Evolutionary conservation across 805 yeast species (phyloP).

Genomic region (Candida suzukii): DNA sequence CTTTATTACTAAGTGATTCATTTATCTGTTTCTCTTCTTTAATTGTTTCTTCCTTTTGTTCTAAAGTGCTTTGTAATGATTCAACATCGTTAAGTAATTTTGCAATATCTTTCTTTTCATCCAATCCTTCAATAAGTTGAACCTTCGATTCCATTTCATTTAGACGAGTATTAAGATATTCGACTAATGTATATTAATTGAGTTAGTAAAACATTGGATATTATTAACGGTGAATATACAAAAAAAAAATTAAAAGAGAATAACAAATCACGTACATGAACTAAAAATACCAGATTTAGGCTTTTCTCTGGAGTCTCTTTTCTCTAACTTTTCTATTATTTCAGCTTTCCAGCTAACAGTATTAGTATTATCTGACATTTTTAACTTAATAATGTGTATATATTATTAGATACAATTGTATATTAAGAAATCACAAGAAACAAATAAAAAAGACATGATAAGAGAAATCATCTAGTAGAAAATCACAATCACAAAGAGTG

Average conservation of each 20-base stretch:
- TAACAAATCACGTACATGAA: slow-evolving; percentile 22
- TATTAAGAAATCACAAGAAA: too few species aligned
- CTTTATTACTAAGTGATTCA: slow-evolving; percentile 4
- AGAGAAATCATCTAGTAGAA: too few species aligned
- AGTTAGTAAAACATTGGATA: too few species aligned
- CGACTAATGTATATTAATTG: slow-evolving; percentile 7
- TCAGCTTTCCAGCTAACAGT: slow-evolving; percentile 21
- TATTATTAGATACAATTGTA: too few species aligned
- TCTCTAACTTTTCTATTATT: slow-evolving; percentile 8
- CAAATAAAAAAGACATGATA: too few species aligned
- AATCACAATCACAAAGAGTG: too few species aligned
- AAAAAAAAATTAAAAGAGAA: not conserved
- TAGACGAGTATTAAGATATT: slow-evolving; percentile 7
- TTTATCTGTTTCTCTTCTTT: slow-evolving; percentile 6
- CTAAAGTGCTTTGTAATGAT: slow-evolving; percentile 5
- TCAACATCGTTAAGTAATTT: slow-evolving; percentile 6
- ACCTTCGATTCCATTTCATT: slow-evolving; percentile 8
- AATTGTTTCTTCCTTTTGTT: slow-evolving; percentile 1
- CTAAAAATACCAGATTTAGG: slow-evolving; percentile 6
- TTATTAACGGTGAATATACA: too few species aligned
- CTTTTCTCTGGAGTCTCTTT: slow-evolving; percentile 12
- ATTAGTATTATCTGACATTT: too few species aligned
- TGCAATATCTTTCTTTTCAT: slow-evolving; percentile 9
- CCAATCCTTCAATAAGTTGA: slow-evolving; percentile 8
- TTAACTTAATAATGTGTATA: too few species aligned